Percentiles rank a stretch among this genome's conserved stretches.
Conservation (phyloP, 2,329 filamentous ascomycete genomes). For the Venturia oleaginea region DNA sequence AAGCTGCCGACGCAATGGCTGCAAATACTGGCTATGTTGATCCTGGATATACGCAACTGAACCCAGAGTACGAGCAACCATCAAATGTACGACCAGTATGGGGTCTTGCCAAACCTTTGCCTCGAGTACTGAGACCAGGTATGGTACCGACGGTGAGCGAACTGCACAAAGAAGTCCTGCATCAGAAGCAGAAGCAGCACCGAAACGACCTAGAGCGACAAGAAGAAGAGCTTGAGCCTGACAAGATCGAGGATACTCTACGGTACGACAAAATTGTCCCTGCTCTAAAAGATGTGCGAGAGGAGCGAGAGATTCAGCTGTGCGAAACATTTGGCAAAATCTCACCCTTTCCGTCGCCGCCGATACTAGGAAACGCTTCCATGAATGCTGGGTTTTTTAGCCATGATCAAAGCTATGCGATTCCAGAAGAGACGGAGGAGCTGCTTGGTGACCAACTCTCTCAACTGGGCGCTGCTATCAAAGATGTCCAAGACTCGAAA, state of each 20-base stretch:
- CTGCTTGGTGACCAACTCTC: background rate
- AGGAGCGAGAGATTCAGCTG: conserved; percentile 5
- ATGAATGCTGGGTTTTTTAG: conserved; percentile 4
- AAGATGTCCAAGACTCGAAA: conserved; percentile 4
- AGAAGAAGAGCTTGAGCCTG: background rate
- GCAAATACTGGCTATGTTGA: conserved; percentile 6
- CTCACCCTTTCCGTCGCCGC: background rate
- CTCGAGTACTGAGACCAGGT: background rate
- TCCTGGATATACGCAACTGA: conserved; percentile 2
- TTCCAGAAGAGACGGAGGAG: conserved; percentile 8
- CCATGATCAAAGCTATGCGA: background rate
- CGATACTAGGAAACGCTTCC: background rate
- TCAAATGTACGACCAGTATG: conserved; percentile 5
- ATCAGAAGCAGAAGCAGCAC: conserved; percentile 8
- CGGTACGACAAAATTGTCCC: conserved; percentile 7
- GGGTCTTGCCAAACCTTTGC: conserved; percentile 9
- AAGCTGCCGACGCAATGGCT: background rate
- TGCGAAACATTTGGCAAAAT: conserved; percentile 6
- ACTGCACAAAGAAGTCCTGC: background rate
- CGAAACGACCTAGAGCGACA: background rate
- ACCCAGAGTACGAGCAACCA: conserved; percentile 8
- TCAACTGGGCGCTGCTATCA: background rate
- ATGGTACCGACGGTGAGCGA: conserved; percentile 3
- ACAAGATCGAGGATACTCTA: background rate
- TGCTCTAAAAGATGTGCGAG: background rate